Evolutionary conservation across 345 rosid species (phyloP), one percentile per base, ranked within the genome.

Genomic region (Lepidium sativum): DNA sequence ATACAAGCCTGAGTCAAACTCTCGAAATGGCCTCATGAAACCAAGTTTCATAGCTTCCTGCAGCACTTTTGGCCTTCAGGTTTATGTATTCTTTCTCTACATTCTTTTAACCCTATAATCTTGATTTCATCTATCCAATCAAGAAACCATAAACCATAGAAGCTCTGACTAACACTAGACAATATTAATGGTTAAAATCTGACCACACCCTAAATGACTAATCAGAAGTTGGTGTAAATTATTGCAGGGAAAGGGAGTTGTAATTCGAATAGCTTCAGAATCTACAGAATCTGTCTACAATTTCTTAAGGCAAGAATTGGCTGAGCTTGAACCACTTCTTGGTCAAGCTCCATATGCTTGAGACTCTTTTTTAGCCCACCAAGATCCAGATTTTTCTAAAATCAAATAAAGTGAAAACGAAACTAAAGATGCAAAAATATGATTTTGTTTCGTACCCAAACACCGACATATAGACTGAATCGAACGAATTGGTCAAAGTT

Each of bases 21-120:
- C 78, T 0, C 33, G 45, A 23, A 54, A 42, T 60, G 37, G 41
- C 62, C 41, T 60, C 54, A 25, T 54, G 64, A 92, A 84, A 64
- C 96, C 87, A 21, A 57, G 76, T 18, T 77, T 92, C 58, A 50
- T 89, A 60, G 97, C 94, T 53, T 92, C 96, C 13, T 86, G 97
- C 73, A 89, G 97, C 54, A 54, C 50, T 59, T 87, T 92, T 48
- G 96, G 98, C 60, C 85, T 83, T 40, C 76, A 90, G 96, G 99
- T 86, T 44, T n/a, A n/a, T 41, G 8, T 8, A 31, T 33, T 9
- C 25, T 56, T 33, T 45, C 20, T 55, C 23, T 63, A 33, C 34
- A 20, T 3, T 61, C 20, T 33, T 33, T 4, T 21, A 23, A 37
- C 33, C 44, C 1, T 34, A n/a, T 0, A 14, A 6, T 21, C 6